Evolutionary conservation across 805 yeast species (phyloP).

Genomic region (Jamesozyma hellenica): DNA sequence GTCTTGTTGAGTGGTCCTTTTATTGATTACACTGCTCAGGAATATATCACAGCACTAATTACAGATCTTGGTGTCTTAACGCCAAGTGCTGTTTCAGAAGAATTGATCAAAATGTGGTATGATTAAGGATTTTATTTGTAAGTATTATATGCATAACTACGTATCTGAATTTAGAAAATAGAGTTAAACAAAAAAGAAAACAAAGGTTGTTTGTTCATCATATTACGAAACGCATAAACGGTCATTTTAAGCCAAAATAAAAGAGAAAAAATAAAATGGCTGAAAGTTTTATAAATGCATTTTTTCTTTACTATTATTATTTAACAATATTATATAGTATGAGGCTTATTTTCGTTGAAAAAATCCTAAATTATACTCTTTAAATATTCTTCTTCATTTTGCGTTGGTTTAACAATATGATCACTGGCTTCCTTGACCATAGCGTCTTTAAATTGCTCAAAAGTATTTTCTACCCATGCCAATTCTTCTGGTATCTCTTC

Average conservation of each 20-base stretch:
- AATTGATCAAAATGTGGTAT: slow-evolving; percentile 95
- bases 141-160: neutral
- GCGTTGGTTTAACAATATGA: slow-evolving; percentile 19
- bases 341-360: too few relatives aligned
- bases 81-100: slow-evolving; percentile 97
- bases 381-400: slow-evolving; percentile 17
- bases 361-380: too few relatives aligned
- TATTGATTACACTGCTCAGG: slow-evolving; percentile 92
- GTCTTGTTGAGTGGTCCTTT: slow-evolving; percentile 41
- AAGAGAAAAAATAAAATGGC: too few relatives aligned
- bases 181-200: too few relatives aligned
- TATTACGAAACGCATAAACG: too few relatives aligned
- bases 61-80: slow-evolving; percentile 95
- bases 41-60: slow-evolving; percentile 86
- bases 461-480: slow-evolving; percentile 37
- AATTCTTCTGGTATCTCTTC: slow-evolving; percentile 43
- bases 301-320: too few relatives aligned
- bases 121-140: slow-evolving; percentile 36
- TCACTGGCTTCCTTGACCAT: slow-evolving; percentile 15
- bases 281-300: too few relatives aligned
- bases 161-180: too few relatives aligned
- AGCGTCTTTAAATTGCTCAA: slow-evolving; percentile 22
- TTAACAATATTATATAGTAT: too few relatives aligned
- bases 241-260: too few relatives aligned
- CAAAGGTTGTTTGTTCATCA: too few relatives aligned